A percentile compares a stretch with the other conserved stretches of the same genome.
These are phyloP conservation scores for Paraphysoderma sedebokerense DNA, from an alignment of 371 early-diverging fungal genomes.

Conservation along the genomic window DNA sequence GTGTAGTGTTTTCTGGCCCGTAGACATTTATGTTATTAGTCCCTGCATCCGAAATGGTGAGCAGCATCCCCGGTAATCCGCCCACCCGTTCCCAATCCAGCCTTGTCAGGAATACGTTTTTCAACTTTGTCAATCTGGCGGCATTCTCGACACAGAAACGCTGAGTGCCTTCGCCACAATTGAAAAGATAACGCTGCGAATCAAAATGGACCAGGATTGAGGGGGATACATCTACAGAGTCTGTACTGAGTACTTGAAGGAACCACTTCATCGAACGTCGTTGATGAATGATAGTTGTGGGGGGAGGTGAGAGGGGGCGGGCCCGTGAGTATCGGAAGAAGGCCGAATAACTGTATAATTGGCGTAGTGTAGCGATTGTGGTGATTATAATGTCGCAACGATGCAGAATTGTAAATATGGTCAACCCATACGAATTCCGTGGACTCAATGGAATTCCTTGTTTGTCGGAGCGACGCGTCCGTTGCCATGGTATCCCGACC, in stretches of 20 bases:
- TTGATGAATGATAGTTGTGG: not conserved
- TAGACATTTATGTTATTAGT: conserved; percentile 31
- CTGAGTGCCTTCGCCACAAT: conserved; percentile 89
- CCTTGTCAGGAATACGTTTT: conserved; percentile 60
- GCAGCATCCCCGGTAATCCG: conserved; percentile 83
- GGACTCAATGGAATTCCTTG: no score
- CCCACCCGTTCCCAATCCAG: conserved; percentile 66
- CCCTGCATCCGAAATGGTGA: conserved; percentile 73
- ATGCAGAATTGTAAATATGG: no score
- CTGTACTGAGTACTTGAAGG: conserved; percentile 55
- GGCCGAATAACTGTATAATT: no score
- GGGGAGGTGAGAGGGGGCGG: not conserved
- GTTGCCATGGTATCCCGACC: no score
- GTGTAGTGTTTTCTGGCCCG: conserved; percentile 60
- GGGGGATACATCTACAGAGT: conserved; percentile 46
- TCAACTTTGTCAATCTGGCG: conserved; percentile 41
- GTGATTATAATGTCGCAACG: no score
- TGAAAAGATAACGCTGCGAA: conserved; percentile 71
- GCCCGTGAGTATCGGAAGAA: no score
- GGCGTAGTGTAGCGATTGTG: no score
- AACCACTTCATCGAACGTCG: conserved; percentile 47
- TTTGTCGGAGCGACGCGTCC: no score
- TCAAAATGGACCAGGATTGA: conserved; percentile 64
- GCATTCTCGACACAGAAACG: conserved; percentile 61
- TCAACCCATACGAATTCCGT: no score